phyloP scores from a whole-genome alignment of 805 yeast genomes.

The Candida hispaniensis region DNA sequence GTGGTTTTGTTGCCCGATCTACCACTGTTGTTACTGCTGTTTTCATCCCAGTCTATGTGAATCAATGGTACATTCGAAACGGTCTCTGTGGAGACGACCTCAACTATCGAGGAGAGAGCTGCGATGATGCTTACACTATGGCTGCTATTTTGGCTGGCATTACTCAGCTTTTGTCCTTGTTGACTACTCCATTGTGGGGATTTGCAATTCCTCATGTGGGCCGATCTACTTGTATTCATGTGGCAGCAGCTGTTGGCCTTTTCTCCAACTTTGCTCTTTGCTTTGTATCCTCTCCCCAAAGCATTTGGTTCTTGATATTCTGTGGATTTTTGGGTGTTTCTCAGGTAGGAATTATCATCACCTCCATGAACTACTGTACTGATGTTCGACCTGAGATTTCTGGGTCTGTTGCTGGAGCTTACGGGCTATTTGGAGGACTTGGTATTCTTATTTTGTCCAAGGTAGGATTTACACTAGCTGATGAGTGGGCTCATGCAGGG shows the following conservation, averaged over 20 bases:
- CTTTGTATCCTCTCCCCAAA: slow-evolving; percentile 29
- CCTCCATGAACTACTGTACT: slow-evolving; percentile 52
- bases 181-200: slow-evolving; percentile 58
- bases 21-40: slow-evolving; percentile 48
- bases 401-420: slow-evolving; percentile 61
- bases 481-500: slow-evolving; percentile 47
- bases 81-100: slow-evolving; percentile 38
- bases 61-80: slow-evolving; percentile 40
- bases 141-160: slow-evolving; percentile 63
- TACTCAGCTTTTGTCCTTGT: slow-evolving; percentile 46
- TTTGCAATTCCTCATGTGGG: slow-evolving; percentile 40
- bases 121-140: slow-evolving; percentile 45
- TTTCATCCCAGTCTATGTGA: slow-evolving; percentile 54
- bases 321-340: slow-evolving; percentile 45
- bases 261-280: slow-evolving; percentile 18
- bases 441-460: slow-evolving; percentile 53
- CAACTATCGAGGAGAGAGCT: slow-evolving; percentile 17
- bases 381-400: slow-evolving; percentile 37
- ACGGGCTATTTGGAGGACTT: slow-evolving; percentile 55
- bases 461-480: slow-evolving; percentile 53
- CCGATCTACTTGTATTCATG: slow-evolving; percentile 30
- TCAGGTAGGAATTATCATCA: slow-evolving; percentile 51
- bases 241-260: slow-evolving; percentile 20
- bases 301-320: slow-evolving; percentile 23
- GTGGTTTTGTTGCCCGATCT: slow-evolving; percentile 53